Evolutionary conservation across 257 asterid genomes (phyloP).

Genomic region (Solanum neorickii): DNA sequence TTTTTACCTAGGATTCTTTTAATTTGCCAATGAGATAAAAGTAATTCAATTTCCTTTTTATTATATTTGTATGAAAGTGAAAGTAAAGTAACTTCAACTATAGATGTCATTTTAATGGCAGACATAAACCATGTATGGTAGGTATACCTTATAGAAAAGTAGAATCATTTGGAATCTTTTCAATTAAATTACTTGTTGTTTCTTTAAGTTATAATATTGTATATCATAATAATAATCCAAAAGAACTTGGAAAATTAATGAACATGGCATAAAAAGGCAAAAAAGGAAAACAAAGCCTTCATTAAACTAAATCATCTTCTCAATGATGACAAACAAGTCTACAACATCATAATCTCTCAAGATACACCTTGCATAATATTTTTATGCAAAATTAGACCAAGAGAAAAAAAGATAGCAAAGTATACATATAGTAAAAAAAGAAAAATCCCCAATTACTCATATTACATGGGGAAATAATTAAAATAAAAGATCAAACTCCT

Average conservation of each 20-base stretch:
- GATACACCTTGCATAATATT: slow-evolving; percentile 36
- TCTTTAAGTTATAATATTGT: slow-evolving; percentile 17
- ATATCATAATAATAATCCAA: slow-evolving; percentile 3
- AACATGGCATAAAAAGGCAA: slow-evolving; percentile 20
- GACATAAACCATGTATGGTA: slow-evolving; percentile 61
- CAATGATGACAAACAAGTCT: slow-evolving; percentile 40
- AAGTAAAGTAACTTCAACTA: slow-evolving; percentile 25
- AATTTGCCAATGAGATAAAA: neutral
- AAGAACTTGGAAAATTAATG: slow-evolving; percentile 6
- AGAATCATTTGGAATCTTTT: slow-evolving; percentile 42
- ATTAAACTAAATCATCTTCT: slow-evolving; percentile 41
- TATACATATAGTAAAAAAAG: slow-evolving; percentile 14
- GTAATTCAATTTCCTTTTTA: neutral
- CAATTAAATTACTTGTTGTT: slow-evolving; percentile 19
- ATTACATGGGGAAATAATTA: slow-evolving; percentile 26
- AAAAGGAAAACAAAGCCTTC: slow-evolving; percentile 9
- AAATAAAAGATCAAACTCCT: slow-evolving; percentile 9
- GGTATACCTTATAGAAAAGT: slow-evolving; percentile 51
- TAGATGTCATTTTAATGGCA: slow-evolving; percentile 50
- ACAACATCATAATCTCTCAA: slow-evolving; percentile 49
- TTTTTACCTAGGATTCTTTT: neutral
- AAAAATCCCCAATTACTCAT: slow-evolving; percentile 17
- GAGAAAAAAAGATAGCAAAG: slow-evolving; percentile 2
- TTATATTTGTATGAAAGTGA: slow-evolving; percentile 21
- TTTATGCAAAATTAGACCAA: slow-evolving; percentile 12